Percentiles rank a stretch among this genome's conserved stretches.
Conservation (phyloP, 306 rosid genomes). For the Senna tora region DNA sequence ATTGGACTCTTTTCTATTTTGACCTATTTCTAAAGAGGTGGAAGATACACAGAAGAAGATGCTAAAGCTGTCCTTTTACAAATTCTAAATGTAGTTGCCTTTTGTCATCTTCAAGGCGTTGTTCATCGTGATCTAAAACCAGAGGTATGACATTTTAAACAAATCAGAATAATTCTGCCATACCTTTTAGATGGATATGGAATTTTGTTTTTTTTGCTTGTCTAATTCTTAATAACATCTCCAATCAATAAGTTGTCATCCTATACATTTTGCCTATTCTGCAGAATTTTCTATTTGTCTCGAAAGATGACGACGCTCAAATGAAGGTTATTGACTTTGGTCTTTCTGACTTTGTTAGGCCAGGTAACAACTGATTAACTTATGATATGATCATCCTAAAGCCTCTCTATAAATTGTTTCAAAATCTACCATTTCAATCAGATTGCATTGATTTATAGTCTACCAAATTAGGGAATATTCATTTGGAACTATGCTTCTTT, state of each 20-base stretch:
- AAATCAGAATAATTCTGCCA: constrained; percentile 26
- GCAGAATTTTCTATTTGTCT: constrained; percentile 90
- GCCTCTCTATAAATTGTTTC: no score
- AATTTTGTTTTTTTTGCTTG: constrained; percentile 26
- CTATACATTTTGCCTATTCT: constrained; percentile 27
- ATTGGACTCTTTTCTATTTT: constrained; percentile 37
- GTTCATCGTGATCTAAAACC: constrained; percentile 96
- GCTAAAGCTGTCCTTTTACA: constrained; percentile 81
- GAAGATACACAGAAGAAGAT: constrained; percentile 84
- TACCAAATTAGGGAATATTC: no score
- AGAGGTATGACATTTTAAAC: constrained; percentile 58
- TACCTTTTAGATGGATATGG: constrained; percentile 12
- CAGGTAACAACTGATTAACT: constrained; percentile 59
- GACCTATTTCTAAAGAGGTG: constrained; percentile 66
- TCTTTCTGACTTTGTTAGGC: constrained; percentile 87
- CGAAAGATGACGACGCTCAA: constrained; percentile 71
- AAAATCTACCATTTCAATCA: no score
- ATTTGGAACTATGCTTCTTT: no score
- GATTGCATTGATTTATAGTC: no score
- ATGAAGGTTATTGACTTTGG: constrained; percentile 96
- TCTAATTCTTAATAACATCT: background rate
- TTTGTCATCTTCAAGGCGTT: constrained; percentile 92
- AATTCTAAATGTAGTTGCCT: constrained; percentile 74
- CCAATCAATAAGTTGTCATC: constrained; percentile 28
- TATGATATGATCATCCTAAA: constrained; percentile 22